Conservation (phyloP, 345 rosid species). For the Clausena lansium region DNA sequence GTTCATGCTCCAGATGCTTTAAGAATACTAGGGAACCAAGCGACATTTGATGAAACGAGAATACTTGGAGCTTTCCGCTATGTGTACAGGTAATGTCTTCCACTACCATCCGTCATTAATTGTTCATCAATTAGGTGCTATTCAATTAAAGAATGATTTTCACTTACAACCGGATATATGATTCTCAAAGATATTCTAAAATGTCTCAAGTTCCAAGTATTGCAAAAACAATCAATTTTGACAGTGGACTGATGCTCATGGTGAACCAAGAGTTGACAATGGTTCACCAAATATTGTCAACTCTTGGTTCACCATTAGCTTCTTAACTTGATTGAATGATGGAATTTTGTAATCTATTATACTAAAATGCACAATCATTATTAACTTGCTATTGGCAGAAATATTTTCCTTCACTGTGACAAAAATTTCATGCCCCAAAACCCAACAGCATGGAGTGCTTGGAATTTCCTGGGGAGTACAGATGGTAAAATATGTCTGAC, state of each 20-base stretch:
- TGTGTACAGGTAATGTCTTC: constrained; percentile 55
- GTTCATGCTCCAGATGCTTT: constrained; percentile 85
- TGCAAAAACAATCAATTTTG: background rate
- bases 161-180: too few relatives aligned
- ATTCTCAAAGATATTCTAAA: background rate
- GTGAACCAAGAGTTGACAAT: too few relatives aligned
- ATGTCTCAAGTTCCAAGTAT: background rate
- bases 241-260: background rate
- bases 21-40: constrained; percentile 56
- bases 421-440: constrained; percentile 72
- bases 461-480: constrained; percentile 83
- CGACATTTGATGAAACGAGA: constrained; percentile 68
- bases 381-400: constrained; percentile 45
- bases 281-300: too few relatives aligned
- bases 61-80: constrained; percentile 86
- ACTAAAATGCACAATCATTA: background rate
- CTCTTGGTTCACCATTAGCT: too few relatives aligned
- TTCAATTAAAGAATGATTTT: background rate
- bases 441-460: constrained; percentile 57
- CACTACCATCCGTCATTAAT: background rate
- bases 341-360: background rate
- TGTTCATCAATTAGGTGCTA: background rate
- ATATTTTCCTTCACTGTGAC: constrained; percentile 75
- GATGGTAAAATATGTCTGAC: constrained; percentile 70
- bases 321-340: background rate